Evolutionary conservation across 2,329 filamentous ascomycete genomes (phyloP).

Genomic region (Talaromyces sp.): DNA sequence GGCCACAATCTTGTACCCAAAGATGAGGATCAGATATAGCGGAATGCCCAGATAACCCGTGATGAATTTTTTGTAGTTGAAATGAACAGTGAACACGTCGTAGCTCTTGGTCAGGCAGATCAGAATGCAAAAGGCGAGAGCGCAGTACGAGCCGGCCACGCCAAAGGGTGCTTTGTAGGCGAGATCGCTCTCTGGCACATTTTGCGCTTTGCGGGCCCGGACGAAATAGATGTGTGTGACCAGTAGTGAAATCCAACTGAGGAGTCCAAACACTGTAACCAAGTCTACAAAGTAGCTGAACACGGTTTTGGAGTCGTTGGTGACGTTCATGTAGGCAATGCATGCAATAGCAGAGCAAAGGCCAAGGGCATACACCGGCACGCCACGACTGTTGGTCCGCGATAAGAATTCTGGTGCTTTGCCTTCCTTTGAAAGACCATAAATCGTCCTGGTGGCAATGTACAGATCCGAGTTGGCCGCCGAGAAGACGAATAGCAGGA

Average conservation of each 20-base stretch:
- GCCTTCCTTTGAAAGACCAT: conserved; percentile 64
- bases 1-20: conserved; percentile 58
- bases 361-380: conserved; percentile 61
- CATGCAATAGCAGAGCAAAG: conserved; percentile 58
- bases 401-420: conserved; percentile 67
- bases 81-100: conserved; percentile 58
- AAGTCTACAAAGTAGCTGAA: conserved; percentile 62
- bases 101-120: conserved; percentile 79
- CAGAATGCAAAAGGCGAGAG: conserved; percentile 63
- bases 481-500: conserved; percentile 69
- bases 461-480: conserved; percentile 72
- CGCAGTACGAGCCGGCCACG: conserved; percentile 60
- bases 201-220: conserved; percentile 55
- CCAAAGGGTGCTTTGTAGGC: conserved; percentile 66
- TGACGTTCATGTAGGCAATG: conserved; percentile 62
- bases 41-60: conserved; percentile 72
- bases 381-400: conserved; percentile 62
- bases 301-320: conserved; percentile 50
- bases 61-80: conserved; percentile 69
- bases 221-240: conserved; percentile 63
- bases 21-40: conserved; percentile 63
- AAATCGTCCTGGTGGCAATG: conserved; percentile 67
- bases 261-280: conserved; percentile 58
- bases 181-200: conserved; percentile 49
- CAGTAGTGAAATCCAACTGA: conserved; percentile 64